Conservation (phyloP, 2,329 filamentous ascomycete genomes). For the Colletotrichum sp. region DNA sequence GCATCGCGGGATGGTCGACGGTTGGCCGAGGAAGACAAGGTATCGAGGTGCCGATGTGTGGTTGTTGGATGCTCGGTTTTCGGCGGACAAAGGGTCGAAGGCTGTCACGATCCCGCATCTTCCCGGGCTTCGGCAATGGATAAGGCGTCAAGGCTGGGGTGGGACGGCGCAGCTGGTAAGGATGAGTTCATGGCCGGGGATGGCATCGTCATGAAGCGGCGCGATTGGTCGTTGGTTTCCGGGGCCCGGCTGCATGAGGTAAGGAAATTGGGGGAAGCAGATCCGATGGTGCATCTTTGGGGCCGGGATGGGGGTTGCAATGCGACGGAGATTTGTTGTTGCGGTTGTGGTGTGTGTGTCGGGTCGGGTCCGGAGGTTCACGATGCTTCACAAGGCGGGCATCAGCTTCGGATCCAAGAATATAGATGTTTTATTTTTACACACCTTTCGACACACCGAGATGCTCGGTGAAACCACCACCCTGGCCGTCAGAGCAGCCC, state of each 20-base stretch:
- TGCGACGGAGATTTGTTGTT: conserved; percentile 13
- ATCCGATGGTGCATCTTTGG: not conserved
- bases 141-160: not conserved
- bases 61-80: not conserved
- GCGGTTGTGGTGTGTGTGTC: not conserved
- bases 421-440: not conserved
- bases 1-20: not conserved
- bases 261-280: conserved; percentile 1
- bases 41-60: not conserved
- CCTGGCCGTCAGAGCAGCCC: not conserved
- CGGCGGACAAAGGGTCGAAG: conserved; percentile 12
- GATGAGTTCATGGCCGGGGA: conserved; percentile 5
- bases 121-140: conserved; percentile 20
- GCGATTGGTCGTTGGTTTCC: conserved; percentile 18
- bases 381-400: not conserved
- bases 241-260: conserved; percentile 10
- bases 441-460: not conserved
- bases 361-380: not conserved
- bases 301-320: not conserved
- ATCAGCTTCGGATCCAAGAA: not conserved
- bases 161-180: not conserved
- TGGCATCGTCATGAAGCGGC: conserved; percentile 4
- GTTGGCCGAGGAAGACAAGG: conserved; percentile 10
- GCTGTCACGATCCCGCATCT: conserved; percentile 11
- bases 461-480: not conserved